Evolutionary conservation across 352 stramenopile genomes (phyloP).

Genomic region (Pythium volutum): DNA sequence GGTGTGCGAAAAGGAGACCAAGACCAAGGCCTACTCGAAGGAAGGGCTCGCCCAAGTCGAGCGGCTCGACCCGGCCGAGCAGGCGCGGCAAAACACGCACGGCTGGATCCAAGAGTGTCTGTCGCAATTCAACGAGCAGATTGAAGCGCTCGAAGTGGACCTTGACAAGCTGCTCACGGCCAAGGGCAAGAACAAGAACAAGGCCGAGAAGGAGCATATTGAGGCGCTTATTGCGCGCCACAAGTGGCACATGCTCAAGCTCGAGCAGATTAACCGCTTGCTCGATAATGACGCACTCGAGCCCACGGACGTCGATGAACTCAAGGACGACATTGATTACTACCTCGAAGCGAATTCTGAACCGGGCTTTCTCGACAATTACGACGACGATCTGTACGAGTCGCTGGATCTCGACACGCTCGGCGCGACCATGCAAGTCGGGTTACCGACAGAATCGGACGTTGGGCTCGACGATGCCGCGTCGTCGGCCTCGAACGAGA

Average conservation of each 20-base stretch:
- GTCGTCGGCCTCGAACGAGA: conserved; percentile 19
- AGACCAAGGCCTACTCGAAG: conserved; percentile 99
- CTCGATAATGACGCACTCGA: conserved; percentile 96
- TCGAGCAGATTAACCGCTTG: conserved; percentile 97
- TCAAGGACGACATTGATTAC: conserved; percentile 98
- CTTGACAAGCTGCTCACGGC: conserved; percentile 73
- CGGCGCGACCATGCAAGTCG: conserved; percentile 67
- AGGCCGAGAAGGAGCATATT: conserved; percentile 88
- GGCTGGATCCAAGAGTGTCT: conserved; percentile 83
- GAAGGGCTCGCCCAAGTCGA: conserved; percentile 95
- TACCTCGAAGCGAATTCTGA: conserved; percentile 96
- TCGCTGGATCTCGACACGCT: conserved; percentile 92
- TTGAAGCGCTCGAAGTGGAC: conserved; percentile 80
- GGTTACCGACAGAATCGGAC: conserved; percentile 67
- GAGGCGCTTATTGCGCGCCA: conserved; percentile 91
- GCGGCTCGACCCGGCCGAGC: conserved; percentile 88
- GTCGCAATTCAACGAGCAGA: conserved; percentile 88
- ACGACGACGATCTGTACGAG: conserved; percentile 96
- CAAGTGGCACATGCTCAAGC: conserved; percentile 97
- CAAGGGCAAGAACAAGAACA: conserved; percentile 96
- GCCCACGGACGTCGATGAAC: conserved; percentile 90
- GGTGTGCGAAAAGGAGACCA: conserved; percentile 99
- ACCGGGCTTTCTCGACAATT: conserved; percentile 91
- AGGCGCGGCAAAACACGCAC: conserved; percentile 74
- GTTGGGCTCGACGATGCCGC: conserved; percentile 57